These are phyloP conservation scores for Aspergillus fijiensis DNA, from an alignment of 2,329 filamentous ascomycete genomes.

Conservation along the genomic window DNA sequence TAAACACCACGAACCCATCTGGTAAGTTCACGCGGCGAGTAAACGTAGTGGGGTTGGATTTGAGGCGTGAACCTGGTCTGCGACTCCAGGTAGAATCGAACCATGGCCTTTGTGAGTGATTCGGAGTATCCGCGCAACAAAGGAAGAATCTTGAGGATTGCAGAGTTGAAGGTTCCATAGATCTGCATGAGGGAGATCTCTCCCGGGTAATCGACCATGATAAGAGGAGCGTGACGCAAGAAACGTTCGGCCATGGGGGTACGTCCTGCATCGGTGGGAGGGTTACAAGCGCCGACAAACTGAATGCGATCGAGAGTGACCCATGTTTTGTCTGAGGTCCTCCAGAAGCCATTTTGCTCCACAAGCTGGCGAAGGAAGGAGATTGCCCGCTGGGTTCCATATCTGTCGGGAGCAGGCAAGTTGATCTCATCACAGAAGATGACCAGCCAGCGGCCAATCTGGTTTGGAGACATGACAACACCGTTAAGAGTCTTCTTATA, in stretches of 20 bases:
- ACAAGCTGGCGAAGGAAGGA: conserved; percentile 96
- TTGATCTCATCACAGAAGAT: conserved; percentile 99
- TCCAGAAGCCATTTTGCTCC: conserved; percentile 99
- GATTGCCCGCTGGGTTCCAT: conserved; percentile 95
- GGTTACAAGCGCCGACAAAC: conserved; percentile 98
- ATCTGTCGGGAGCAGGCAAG: conserved; percentile 93
- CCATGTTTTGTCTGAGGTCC: conserved; percentile 96
- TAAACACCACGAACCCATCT: conserved; percentile 97
- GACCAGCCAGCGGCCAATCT: conserved; percentile 96
- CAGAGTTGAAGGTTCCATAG: conserved; percentile 96
- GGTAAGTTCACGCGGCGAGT: conserved; percentile 97
- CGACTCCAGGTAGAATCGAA: conserved; percentile 91
- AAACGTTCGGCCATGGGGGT: conserved; percentile 92
- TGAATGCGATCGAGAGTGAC: conserved; percentile 97
- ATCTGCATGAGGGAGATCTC: conserved; percentile 94
- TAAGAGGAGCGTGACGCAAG: conserved; percentile 91
- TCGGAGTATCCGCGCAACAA: conserved; percentile 93
- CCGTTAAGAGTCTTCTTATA: conserved; percentile 98
- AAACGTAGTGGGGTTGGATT: conserved; percentile 98
- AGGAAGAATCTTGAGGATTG: conserved; percentile 94
- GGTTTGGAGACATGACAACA: conserved; percentile 89
- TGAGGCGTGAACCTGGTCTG: conserved; percentile 92
- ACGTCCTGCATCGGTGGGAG: conserved; percentile 93
- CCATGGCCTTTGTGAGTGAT: conserved; percentile 93
- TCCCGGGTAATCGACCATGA: conserved; percentile 99